phyloP scores from a whole-genome alignment of 2,329 filamentous ascomycete species.

The Aspergillus japonicus region DNA sequence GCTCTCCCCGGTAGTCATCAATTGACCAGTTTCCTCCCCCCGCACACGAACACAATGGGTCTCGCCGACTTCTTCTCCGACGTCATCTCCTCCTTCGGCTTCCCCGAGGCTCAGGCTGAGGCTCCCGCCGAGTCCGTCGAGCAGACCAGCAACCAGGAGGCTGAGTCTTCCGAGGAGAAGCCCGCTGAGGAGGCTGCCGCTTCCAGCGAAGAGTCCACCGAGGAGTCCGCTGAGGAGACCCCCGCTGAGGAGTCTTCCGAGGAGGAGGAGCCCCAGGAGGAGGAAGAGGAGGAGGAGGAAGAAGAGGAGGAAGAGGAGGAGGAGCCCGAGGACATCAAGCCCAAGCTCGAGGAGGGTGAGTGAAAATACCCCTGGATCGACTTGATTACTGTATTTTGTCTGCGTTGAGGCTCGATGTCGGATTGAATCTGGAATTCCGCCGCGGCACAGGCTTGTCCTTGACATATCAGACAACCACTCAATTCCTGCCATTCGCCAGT shows the following conservation, averaged over 20 bases:
- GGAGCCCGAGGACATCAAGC: slow-evolving; percentile 81
- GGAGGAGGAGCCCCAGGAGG: slow-evolving; percentile 55
- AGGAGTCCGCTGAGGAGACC: slow-evolving; percentile 52
- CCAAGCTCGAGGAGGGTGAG: slow-evolving; percentile 88
- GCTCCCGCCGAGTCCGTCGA: slow-evolving; percentile 54
- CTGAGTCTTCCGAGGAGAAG: slow-evolving; percentile 38
- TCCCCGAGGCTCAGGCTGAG: slow-evolving; percentile 61
- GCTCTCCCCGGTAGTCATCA: slow-evolving; percentile 27
- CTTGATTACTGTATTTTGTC: neutral
- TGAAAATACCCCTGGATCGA: slow-evolving; percentile 25
- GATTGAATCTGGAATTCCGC: neutral
- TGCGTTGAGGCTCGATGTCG: neutral
- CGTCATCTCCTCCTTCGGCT: slow-evolving; percentile 64
- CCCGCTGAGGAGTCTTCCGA: slow-evolving; percentile 46
- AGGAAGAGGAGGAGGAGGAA: slow-evolving; percentile 66
- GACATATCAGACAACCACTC: neutral
- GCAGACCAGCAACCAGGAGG: slow-evolving; percentile 47
- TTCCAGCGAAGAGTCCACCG: slow-evolving; percentile 52
- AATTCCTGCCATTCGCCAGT: neutral
- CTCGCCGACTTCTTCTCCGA: slow-evolving; percentile 65
- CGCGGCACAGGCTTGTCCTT: neutral
- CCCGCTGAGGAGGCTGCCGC: slow-evolving; percentile 46
- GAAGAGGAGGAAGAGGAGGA: slow-evolving; percentile 81
- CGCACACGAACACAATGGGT: slow-evolving; percentile 53
- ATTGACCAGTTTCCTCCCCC: slow-evolving; percentile 35